phyloP scores from a whole-genome alignment of 2,329 filamentous ascomycete species.

The Fusarium multiceps region DNA sequence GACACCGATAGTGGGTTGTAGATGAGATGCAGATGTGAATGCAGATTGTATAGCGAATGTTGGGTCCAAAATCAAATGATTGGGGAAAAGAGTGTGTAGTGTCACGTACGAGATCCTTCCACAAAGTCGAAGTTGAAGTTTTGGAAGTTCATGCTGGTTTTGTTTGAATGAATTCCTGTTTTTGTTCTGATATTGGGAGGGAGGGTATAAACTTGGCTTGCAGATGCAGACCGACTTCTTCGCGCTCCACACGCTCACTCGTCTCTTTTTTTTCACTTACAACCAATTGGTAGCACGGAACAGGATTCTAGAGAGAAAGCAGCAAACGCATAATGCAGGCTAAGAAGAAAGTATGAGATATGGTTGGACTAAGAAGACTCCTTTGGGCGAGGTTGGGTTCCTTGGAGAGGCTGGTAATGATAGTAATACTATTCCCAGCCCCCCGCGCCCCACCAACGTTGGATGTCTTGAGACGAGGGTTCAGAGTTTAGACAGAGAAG shows the following conservation, averaged over 20 bases:
- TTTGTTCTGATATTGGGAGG: slow-evolving; percentile 36
- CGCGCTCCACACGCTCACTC: slow-evolving; percentile 48
- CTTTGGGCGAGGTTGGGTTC: slow-evolving; percentile 46
- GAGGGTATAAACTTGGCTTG: slow-evolving; percentile 36
- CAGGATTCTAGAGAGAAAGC: slow-evolving; percentile 46
- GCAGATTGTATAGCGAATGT: slow-evolving; percentile 3
- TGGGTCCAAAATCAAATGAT: neutral
- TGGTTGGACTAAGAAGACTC: slow-evolving; percentile 48
- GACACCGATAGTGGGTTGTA: slow-evolving; percentile 31
- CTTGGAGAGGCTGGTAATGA: slow-evolving; percentile 40
- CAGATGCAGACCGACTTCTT: slow-evolving; percentile 42
- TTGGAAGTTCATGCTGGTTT: slow-evolving; percentile 53
- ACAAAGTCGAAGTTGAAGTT: slow-evolving; percentile 52
- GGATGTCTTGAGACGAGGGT: slow-evolving; percentile 20
- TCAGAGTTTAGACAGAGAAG: slow-evolving; percentile 8
- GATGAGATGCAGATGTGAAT: slow-evolving; percentile 3
- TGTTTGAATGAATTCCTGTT: slow-evolving; percentile 8
- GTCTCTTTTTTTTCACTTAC: slow-evolving; percentile 22
- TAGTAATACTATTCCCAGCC: slow-evolving; percentile 42
- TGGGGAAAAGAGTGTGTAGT: slow-evolving; percentile 16
- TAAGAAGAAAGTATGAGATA: slow-evolving; percentile 46
- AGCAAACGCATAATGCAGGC: slow-evolving; percentile 46
- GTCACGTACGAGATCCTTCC: slow-evolving; percentile 53
- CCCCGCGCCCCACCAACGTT: slow-evolving; percentile 40
- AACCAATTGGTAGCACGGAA: slow-evolving; percentile 51